A percentile compares a stretch with the other conserved stretches of the same genome.
Evolutionary conservation across 305 asterid species (phyloP).

Genomic region (Coffea humblotiana): DNA sequence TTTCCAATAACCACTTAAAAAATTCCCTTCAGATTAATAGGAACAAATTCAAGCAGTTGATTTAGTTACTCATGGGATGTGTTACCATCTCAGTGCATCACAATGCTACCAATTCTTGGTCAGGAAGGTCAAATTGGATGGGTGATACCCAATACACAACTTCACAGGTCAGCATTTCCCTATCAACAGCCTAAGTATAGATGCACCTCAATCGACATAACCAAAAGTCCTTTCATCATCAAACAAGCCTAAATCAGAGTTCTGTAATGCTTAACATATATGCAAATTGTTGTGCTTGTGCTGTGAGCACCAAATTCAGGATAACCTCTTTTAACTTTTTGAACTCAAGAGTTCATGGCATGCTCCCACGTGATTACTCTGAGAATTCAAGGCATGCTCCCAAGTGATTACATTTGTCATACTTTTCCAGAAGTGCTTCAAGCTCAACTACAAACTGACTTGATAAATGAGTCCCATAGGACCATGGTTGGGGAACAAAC

Average conservation of each 20-base stretch:
- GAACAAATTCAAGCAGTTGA: background rate
- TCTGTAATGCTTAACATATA: too few relatives aligned
- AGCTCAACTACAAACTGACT: background rate
- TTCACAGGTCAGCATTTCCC: background rate
- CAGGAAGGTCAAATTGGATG: background rate
- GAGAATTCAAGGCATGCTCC: too few relatives aligned
- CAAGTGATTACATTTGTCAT: too few relatives aligned
- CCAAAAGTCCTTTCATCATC: background rate
- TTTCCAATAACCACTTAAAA: too few relatives aligned
- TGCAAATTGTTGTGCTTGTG: too few relatives aligned
- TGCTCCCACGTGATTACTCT: too few relatives aligned
- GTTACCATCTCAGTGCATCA: background rate
- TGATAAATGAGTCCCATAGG: background rate
- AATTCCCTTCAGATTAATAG: background rate
- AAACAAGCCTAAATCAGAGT: too few relatives aligned
- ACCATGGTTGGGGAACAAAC: background rate
- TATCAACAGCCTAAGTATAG: background rate
- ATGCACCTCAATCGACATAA: background rate
- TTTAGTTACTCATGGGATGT: background rate
- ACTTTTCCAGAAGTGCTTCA: too few relatives aligned
- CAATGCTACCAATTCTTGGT: background rate
- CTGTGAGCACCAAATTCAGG: too few relatives aligned
- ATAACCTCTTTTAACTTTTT: too few relatives aligned
- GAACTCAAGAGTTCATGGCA: too few relatives aligned
- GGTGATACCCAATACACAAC: background rate